Evolutionary conservation across 169 alveolate genomes (phyloP).

Genomic region (Eimeria acervulina): DNA sequence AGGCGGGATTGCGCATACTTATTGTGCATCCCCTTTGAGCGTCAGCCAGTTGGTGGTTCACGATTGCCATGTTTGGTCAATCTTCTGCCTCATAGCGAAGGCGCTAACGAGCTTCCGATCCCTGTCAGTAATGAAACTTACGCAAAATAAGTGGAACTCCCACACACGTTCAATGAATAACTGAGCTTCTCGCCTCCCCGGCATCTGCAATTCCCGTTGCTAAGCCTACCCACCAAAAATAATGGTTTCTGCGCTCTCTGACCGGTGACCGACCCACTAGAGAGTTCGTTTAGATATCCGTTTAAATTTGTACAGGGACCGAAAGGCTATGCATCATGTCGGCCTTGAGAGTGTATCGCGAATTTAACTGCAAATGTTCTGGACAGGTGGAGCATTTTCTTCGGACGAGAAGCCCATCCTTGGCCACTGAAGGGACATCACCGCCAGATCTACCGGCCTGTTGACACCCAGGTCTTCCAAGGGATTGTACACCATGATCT

Average conservation of each 20-base stretch:
- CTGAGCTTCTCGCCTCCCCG: not conserved
- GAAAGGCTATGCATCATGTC: not conserved
- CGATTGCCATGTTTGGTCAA: not conserved
- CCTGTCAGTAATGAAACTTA: not conserved
- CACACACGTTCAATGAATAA: not conserved
- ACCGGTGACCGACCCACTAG: not conserved
- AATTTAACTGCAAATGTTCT: not conserved
- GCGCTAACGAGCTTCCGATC: not conserved
- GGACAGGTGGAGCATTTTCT: not conserved
- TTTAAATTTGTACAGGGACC: not conserved
- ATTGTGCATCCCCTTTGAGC: not conserved
- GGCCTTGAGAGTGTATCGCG: not conserved
- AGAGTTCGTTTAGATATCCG: too few species aligned
- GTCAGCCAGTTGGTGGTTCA: not conserved
- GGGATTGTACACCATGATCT: not conserved
- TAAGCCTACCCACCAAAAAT: too few species aligned
- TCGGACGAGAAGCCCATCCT: not conserved
- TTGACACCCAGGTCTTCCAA: not conserved
- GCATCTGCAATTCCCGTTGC: too few species aligned
- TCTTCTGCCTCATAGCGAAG: not conserved
- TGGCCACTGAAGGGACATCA: not conserved
- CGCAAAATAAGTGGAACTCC: not conserved
- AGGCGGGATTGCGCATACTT: too few species aligned
- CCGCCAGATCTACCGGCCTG: too few species aligned
- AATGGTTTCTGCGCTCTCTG: not conserved